phyloP scores from a whole-genome alignment of 2,329 filamentous ascomycete genomes.

The Ophiocordyceps unilateralis region DNA sequence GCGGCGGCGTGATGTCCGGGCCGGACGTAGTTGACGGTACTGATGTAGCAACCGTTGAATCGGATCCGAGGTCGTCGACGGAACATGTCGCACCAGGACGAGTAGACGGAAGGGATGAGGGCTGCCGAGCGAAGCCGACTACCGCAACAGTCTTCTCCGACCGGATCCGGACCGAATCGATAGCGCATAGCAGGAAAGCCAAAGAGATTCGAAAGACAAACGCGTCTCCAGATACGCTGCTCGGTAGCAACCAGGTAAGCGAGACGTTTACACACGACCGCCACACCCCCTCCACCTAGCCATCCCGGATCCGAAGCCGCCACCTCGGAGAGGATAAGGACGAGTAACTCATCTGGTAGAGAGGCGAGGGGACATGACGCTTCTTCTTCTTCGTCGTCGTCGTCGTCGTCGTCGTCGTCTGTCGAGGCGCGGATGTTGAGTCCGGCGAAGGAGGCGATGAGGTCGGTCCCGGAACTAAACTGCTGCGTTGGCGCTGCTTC shows the following conservation, averaged over 20 bases:
- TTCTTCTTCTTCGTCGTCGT: too few species aligned
- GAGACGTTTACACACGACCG: slow-evolving; percentile 71
- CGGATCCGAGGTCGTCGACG: slow-evolving; percentile 68
- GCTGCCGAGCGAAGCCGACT: slow-evolving; percentile 13
- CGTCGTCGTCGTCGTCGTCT: too few species aligned
- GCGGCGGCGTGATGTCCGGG: slow-evolving; percentile 55
- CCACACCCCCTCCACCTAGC: slow-evolving; percentile 49
- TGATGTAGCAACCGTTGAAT: slow-evolving; percentile 93
- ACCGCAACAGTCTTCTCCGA: slow-evolving; percentile 27
- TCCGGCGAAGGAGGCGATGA: slow-evolving; percentile 59
- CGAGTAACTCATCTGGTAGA: slow-evolving; percentile 69
- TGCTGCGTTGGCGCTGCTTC: slow-evolving; percentile 13
- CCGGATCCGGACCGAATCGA: slow-evolving; percentile 46
- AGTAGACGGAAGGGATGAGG: slow-evolving; percentile 26
- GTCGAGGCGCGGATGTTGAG: slow-evolving; percentile 52
- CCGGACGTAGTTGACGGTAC: slow-evolving; percentile 87
- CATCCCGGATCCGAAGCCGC: slow-evolving; percentile 61
- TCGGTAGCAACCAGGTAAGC: slow-evolving; percentile 75
- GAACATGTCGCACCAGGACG: slow-evolving; percentile 54
- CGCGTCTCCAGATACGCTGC: slow-evolving; percentile 67
- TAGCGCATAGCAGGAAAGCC: slow-evolving; percentile 79
- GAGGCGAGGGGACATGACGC: slow-evolving; percentile 64
- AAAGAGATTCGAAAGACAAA: slow-evolving; percentile 53
- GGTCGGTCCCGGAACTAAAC: too few species aligned
- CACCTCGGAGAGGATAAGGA: slow-evolving; percentile 58